Base-by-base conservation (phyloP, 2,329 filamentous ascomycete genomes). In the Emmonsiellopsis sp. region DNA sequence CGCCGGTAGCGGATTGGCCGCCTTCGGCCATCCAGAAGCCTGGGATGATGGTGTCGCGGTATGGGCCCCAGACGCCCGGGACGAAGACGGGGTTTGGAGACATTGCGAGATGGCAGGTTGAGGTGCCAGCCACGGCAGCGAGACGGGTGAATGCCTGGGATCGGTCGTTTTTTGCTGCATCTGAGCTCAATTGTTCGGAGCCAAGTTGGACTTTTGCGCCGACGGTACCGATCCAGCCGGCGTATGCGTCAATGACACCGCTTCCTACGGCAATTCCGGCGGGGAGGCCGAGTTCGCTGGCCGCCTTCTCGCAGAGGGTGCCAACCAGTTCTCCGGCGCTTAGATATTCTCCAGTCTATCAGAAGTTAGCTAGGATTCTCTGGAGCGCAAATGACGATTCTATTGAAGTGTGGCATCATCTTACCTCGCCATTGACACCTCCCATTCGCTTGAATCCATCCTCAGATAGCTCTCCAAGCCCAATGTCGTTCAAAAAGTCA, bases 151-250 rank as follows among this genome's bases (percentile, higher is more conserved):
- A 97, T 5, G 92, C 92, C 71, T 96, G 90, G 2, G 86, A 82
- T n/a, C 93, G 81, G 66, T 95, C 89, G 71, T 95, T 94, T 65
- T 86, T 84, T 1, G 87, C 79, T 4, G 79, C 77, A 37, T 79
- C 79, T 55, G 81, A 76, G 66, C 86, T 84, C 40, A 92, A 78
- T 47, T 86, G 79, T 53, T 86, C 82, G 54, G 78, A 73, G 41
- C 79, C 78, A 13, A 94, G 80, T 60, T 89, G 81, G 62, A 96
- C 89, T 71, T 96, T 96, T 56, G 93, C 92, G 55, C 93, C 93
- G n/a, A 98, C 93, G 1, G 93, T 97, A 57, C 93, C 93, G 61
- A 98, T 93, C 93, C 93, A 98, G 59, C 93, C 93, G 55, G 93
- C 93, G 65, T 98, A 98, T 15, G 93, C 93, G 69, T 98, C 93